Percentiles rank a stretch among this genome's conserved stretches.
These are phyloP conservation scores for Plasmodium gaboni DNA, from an alignment of 169 alveolate genomes.

Conservation along the genomic window DNA sequence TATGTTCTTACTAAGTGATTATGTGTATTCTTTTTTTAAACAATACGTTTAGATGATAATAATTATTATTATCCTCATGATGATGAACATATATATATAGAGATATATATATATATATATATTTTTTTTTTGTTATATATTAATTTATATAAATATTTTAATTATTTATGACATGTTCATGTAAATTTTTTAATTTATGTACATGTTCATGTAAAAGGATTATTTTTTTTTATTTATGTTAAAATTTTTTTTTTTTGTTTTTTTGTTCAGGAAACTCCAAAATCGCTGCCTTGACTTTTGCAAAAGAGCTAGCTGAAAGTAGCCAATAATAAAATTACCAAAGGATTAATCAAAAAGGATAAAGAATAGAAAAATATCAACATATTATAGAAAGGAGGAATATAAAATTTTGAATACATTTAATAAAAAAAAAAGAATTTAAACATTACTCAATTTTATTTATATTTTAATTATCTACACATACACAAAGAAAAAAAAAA, in stretches of 20 bases:
- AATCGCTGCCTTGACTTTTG: slow-evolving; percentile 60
- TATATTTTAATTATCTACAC: too few relatives aligned
- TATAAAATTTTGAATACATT: too few relatives aligned
- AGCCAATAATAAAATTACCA: slow-evolving; percentile 7
- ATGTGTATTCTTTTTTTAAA: too few relatives aligned
- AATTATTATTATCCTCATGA: too few relatives aligned
- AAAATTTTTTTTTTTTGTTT: not conserved
- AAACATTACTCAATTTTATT: too few relatives aligned
- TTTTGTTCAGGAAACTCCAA: slow-evolving; percentile 52
- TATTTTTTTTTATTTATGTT: not conserved
- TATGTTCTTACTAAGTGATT: too few relatives aligned
- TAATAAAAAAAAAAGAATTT: too few relatives aligned
- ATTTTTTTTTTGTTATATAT: not conserved
- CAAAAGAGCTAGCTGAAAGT: slow-evolving; percentile 63
- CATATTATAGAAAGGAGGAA: too few relatives aligned
- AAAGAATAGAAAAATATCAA: too few relatives aligned
- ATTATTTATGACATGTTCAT: not conserved
- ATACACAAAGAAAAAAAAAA: too few relatives aligned
- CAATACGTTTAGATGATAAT: too few relatives aligned
- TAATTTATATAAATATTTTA: not conserved
- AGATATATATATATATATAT: not conserved
- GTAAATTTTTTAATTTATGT: not conserved
- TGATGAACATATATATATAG: not conserved
- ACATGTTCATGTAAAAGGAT: not conserved
- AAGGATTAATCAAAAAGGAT: not conserved